Evolutionary conservation across 2,329 filamentous ascomycete genomes (phyloP), one percentile per base, ranked within the genome.

Genomic region (Neofusicoccum umdonicola): DNA sequence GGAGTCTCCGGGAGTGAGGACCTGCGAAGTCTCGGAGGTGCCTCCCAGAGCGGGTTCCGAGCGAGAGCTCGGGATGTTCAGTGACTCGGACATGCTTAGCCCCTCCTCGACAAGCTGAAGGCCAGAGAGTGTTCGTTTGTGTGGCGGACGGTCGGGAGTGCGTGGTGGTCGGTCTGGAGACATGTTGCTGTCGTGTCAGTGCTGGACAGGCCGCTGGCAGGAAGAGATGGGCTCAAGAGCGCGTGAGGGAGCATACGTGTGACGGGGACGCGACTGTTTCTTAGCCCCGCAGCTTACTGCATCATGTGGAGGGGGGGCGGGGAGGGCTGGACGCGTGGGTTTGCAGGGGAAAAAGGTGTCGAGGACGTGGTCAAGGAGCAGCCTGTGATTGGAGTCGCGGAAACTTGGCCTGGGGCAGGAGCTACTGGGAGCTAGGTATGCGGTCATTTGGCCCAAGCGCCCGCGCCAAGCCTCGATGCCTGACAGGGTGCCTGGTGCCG

Each of bases 11-110:
- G 62, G 9, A 9, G 44, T n/a, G 70, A 39, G 77, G 66, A 62
- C 76, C 76, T 67, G 76, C 72, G 57, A 68, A 63, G 22, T 45
- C 13, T 60, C 56, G 51, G 61, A 42, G 57, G 56, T 31, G 60
- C 52, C 44, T 44, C 66, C 66, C 11, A 64, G 42, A 22, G 48
- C 64, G 5, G 63, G 48, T 58, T 69, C 65, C 39, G 66, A 57
- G 17, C 57, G 66, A 3, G 67, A 65, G 60, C 65, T 68, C 31
- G 66, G 66, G 13, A 69, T 67, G 34, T 66, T 65, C 42, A 62
- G 34, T 11, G 68, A 56, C 15, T 69, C 67, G 4, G 68, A 70
- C 69, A 70, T 70, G 63, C 17, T 67, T 62, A 39, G 27, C 58
- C 57, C 62, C 37, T 66, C 62, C 39, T 62, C 58, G 19, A 66